Evolutionary conservation across 768 basidiomycete genomes (phyloP).

Genomic region (Steccherinum ochraceum): DNA sequence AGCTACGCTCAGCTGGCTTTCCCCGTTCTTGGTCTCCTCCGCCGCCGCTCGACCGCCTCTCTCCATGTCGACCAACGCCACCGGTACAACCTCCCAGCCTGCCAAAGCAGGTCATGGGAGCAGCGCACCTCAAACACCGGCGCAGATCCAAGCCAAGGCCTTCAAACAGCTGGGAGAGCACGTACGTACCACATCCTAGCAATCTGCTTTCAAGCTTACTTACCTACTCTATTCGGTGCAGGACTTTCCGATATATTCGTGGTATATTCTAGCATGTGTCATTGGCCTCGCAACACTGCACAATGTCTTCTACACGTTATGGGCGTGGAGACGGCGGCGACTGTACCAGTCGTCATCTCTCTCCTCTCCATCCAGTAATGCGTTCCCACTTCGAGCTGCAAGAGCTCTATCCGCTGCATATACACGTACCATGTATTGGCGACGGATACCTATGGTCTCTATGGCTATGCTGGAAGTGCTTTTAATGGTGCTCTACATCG

Average conservation of each 20-base stretch:
- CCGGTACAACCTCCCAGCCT: neutral
- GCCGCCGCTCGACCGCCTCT: neutral
- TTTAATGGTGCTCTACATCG: slow-evolving; percentile 21
- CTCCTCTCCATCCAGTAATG: neutral
- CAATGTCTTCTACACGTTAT: slow-evolving; percentile 13
- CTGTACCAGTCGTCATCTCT: neutral
- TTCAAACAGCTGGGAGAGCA: neutral
- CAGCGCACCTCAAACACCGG: neutral
- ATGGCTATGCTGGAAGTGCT: slow-evolving; percentile 22
- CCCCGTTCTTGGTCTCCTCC: neutral
- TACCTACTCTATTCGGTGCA: neutral
- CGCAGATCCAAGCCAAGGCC: neutral
- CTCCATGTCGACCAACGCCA: neutral
- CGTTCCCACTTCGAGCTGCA: slow-evolving; percentile 1
- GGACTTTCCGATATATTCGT: slow-evolving; percentile 13
- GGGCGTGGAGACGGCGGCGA: slow-evolving; percentile 15
- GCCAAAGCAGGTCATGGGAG: neutral
- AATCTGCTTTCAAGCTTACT: neutral
- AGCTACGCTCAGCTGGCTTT: neutral
- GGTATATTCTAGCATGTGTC: slow-evolving; percentile 12
- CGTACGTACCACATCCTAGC: neutral
- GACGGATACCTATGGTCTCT: slow-evolving; percentile 18
- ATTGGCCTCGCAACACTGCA: slow-evolving; percentile 12
- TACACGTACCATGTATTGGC: slow-evolving; percentile 22
- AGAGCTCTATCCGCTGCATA: slow-evolving; percentile 19